phyloP scores from a whole-genome alignment of 306 rosid genomes.

The Vigna radiata region DNA sequence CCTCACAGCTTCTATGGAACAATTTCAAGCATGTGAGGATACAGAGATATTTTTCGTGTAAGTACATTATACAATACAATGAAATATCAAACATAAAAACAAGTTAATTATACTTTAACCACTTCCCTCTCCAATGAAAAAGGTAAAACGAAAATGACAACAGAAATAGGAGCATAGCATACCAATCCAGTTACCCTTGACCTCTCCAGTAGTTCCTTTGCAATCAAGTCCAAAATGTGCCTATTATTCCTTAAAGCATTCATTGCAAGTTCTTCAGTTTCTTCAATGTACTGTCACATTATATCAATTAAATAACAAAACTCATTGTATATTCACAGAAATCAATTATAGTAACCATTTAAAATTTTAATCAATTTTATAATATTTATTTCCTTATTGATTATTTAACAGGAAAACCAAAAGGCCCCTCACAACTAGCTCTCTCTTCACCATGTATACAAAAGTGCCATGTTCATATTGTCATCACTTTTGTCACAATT shows the following conservation, averaged over 20 bases:
- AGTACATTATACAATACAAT: neutral
- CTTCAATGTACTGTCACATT: slow-evolving; percentile 85
- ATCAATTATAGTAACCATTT: slow-evolving; percentile 30
- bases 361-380: neutral
- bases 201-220: slow-evolving; percentile 74
- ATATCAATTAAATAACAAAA: slow-evolving; percentile 10
- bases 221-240: slow-evolving; percentile 81
- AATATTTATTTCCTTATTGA: slow-evolving; percentile 13
- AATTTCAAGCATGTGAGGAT: neutral
- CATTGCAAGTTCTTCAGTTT: slow-evolving; percentile 89
- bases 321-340: slow-evolving; percentile 10
- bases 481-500: neutral
- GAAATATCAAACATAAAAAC: neutral
- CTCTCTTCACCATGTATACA: slow-evolving; percentile 15
- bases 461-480: slow-evolving; percentile 11
- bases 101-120: neutral
- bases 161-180: slow-evolving; percentile 40
- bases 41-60: neutral
- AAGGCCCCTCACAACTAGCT: neutral
- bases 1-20: neutral
- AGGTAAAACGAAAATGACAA: slow-evolving; percentile 16
- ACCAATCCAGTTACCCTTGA: slow-evolving; percentile 96
- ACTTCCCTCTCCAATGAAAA: neutral
- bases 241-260: slow-evolving; percentile 76
- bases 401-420: neutral